Percentiles rank a stretch among this genome's conserved stretches.
phyloP scores from a whole-genome alignment of 306 rosid genomes.

The Cucumis cinereus region DNA sequence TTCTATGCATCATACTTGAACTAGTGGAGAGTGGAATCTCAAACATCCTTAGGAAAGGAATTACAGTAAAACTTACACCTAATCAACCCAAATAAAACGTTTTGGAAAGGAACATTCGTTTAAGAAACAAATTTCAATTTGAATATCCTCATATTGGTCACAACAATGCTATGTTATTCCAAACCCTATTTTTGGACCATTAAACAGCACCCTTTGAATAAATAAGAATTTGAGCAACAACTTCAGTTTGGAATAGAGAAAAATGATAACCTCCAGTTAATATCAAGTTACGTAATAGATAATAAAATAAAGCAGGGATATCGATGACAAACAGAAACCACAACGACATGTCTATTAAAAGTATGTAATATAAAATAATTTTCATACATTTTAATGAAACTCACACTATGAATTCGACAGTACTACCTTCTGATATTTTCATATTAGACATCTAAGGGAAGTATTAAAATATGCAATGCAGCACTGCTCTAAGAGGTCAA shows the following conservation, averaged over 20 bases:
- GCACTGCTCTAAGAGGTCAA: not conserved
- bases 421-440: not conserved
- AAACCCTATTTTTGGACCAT: not conserved
- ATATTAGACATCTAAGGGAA: not conserved
- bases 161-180: not conserved
- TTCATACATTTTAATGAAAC: not conserved
- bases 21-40: too few relatives aligned
- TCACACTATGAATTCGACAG: not conserved
- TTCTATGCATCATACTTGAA: too few relatives aligned
- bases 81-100: not conserved
- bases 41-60: not conserved
- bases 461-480: not conserved
- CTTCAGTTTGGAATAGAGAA: not conserved
- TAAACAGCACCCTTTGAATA: not conserved
- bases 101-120: not conserved
- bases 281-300: not conserved
- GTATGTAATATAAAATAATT: not conserved
- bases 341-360: not conserved
- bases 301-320: not conserved
- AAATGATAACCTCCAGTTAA: not conserved
- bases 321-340: not conserved
- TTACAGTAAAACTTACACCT: not conserved
- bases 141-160: not conserved
- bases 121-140: not conserved
- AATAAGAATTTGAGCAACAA: not conserved